These are phyloP conservation scores for Taphrina deformans DNA, from an alignment of 1,139 yeast genomes.

Conservation along the genomic window DNA sequence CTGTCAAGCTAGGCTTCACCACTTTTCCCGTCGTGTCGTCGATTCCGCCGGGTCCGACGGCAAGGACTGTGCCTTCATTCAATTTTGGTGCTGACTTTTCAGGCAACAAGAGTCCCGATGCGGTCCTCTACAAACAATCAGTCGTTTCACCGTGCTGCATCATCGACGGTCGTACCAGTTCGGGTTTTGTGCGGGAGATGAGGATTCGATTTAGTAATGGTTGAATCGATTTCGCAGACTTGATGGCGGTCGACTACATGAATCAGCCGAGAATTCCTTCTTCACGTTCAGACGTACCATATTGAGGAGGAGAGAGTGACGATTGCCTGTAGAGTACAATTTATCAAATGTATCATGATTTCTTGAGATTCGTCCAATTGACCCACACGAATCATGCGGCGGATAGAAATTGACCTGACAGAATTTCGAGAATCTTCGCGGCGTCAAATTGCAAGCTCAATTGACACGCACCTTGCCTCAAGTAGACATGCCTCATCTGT, in stretches of 20 bases:
- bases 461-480: neutral
- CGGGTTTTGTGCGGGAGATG: slow-evolving; percentile 88
- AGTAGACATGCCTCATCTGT: too few relatives aligned
- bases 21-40: slow-evolving; percentile 60
- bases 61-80: slow-evolving; percentile 55
- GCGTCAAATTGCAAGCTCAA: neutral
- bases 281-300: neutral
- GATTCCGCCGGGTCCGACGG: slow-evolving; percentile 57
- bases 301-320: neutral
- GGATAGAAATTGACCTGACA: neutral
- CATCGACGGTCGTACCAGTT: slow-evolving; percentile 8
- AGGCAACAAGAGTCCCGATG: slow-evolving; percentile 92
- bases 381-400: slow-evolving; percentile 1
- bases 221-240: slow-evolving; percentile 80
- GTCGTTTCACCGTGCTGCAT: too few relatives aligned
- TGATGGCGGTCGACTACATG: slow-evolving; percentile 57
- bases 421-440: slow-evolving; percentile 11
- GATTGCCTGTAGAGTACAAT: too few relatives aligned
- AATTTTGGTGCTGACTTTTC: slow-evolving; percentile 87
- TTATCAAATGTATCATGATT: too few relatives aligned
- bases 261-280: neutral
- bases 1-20: slow-evolving; percentile 69
- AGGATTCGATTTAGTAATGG: slow-evolving; percentile 95
- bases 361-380: neutral
- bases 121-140: slow-evolving; percentile 85